A percentile compares a stretch with the other conserved stretches of the same genome.
Conservation (phyloP, 768 basidiomycete species). For the Russula griseocarnosa region DNA sequence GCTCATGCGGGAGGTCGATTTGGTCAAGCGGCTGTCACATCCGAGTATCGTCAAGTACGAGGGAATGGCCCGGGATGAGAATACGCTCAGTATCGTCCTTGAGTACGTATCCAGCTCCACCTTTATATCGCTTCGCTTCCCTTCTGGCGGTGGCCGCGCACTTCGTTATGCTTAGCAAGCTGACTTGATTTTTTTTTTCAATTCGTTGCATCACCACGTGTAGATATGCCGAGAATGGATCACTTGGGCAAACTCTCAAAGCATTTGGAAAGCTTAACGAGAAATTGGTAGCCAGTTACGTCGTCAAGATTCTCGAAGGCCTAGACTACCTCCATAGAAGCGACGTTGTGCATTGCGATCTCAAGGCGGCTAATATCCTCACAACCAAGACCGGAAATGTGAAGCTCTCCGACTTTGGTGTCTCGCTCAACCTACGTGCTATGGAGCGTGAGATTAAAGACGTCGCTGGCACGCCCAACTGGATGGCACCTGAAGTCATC, state of each 20-base stretch:
- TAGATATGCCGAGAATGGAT: slow-evolving; percentile 96
- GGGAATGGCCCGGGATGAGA: slow-evolving; percentile 87
- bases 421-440: slow-evolving; percentile 90
- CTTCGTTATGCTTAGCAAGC: not conserved
- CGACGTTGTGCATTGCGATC: slow-evolving; percentile 94
- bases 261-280: slow-evolving; percentile 94
- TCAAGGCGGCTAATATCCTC: slow-evolving; percentile 98
- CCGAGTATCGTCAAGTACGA: slow-evolving; percentile 98
- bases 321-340: slow-evolving; percentile 86
- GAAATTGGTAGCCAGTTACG: slow-evolving; percentile 84
- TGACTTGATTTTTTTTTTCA: not conserved
- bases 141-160: not conserved
- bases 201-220: slow-evolving; percentile 23
- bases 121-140: slow-evolving; percentile 18
- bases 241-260: slow-evolving; percentile 87
- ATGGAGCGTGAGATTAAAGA: slow-evolving; percentile 82
- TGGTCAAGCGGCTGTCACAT: slow-evolving; percentile 86
- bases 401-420: slow-evolving; percentile 96
- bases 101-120: slow-evolving; percentile 58
- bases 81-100: slow-evolving; percentile 86
- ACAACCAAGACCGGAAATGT: slow-evolving; percentile 97
- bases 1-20: slow-evolving; percentile 90
- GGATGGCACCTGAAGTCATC: slow-evolving; percentile 99
- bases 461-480: slow-evolving; percentile 93
- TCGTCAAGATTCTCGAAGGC: slow-evolving; percentile 95